Percentiles rank a stretch among this genome's conserved stretches.
Conservation (phyloP, 1,284 basidiomycete genomes). For the Stygiomarasmius scandens region DNA sequence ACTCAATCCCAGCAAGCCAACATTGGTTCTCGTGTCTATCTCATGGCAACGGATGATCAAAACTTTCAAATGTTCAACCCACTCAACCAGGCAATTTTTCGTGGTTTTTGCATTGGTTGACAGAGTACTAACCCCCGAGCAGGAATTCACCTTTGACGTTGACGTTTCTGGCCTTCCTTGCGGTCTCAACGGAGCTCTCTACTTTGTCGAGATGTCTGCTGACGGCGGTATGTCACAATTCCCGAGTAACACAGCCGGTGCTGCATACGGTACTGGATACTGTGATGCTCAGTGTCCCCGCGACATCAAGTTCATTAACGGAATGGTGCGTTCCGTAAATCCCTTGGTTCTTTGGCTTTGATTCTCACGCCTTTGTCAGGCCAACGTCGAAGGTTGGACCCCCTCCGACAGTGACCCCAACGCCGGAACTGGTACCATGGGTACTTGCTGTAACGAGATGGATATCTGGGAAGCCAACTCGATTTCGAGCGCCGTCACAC, state of each 20-base stretch:
- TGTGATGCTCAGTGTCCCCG: slow-evolving; percentile 56
- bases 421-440: slow-evolving; percentile 46
- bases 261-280: slow-evolving; percentile 56
- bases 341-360: background rate
- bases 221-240: slow-evolving; percentile 43
- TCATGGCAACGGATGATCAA: slow-evolving; percentile 40
- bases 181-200: slow-evolving; percentile 55
- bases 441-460: slow-evolving; percentile 58
- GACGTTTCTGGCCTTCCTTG: slow-evolving; percentile 59
- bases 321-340: slow-evolving; percentile 35
- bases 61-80: slow-evolving; percentile 56
- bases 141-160: slow-evolving; percentile 47
- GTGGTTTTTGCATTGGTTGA: too few species aligned
- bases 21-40: slow-evolving; percentile 57
- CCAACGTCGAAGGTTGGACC: slow-evolving; percentile 48
- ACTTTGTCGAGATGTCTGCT: slow-evolving; percentile 52
- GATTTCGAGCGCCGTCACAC: slow-evolving; percentile 45
- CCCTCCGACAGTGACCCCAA: slow-evolving; percentile 42
- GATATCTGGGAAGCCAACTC: slow-evolving; percentile 62
- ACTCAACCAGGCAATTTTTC: slow-evolving; percentile 41
- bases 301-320: slow-evolving; percentile 57
- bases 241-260: slow-evolving; percentile 53
- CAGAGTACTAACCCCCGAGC: too few species aligned
- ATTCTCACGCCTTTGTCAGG: slow-evolving; percentile 37
- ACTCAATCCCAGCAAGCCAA: slow-evolving; percentile 38